Base-by-base conservation (phyloP, 208 protist genomes). In the Trypanosoma conorhini region DNA sequence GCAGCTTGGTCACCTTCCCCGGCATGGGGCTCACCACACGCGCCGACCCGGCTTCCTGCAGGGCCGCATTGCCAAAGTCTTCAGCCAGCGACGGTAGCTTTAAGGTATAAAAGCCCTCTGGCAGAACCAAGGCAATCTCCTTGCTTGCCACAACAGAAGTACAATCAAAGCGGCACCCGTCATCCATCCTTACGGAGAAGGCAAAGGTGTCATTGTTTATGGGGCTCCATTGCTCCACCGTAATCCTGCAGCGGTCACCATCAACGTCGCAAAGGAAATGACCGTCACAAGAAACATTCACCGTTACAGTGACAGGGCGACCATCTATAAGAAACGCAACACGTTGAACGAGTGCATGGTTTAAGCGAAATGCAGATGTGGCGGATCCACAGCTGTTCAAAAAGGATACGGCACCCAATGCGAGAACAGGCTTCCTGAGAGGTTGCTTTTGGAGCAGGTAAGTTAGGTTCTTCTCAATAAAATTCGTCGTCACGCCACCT, bases 1-100 rank as follows among this genome's bases (percentile, higher is more conserved):
- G 56, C 10, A 99, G 70, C 63, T 95, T 94, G 9, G 86, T 84
- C 13, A 98, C 90, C 62, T 93, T 92, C 24, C 97, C 95, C 0
- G 97, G 96, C 94, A 99, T 99, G 24, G 97, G 94, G 21, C 94
- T 79, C 19, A 80, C 54, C 42, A 93, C 62, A 59, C 55, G 62
- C 5, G 97, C 96, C 8, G 94, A 92, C 46, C 93, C 92, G 58
- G 96, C 60, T 2, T 89, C 57, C 13, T 96, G 57, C 13, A 97
- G 40, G 5, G 70, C 15, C 30, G 60, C 68, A 62, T 82, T 67
- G 13, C 81, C 84, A 70, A 89, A 82, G 21, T 78, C 73, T 21
- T 75, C 62, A 13, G 26, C 19, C 38, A 86, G 67, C 9, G 78
- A 72, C 12, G 67, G 62, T 0, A 80, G 61, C 19, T 44, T 50